Base-by-base conservation (phyloP, 768 basidiomycete species). In the Lactarius deliciosus region DNA sequence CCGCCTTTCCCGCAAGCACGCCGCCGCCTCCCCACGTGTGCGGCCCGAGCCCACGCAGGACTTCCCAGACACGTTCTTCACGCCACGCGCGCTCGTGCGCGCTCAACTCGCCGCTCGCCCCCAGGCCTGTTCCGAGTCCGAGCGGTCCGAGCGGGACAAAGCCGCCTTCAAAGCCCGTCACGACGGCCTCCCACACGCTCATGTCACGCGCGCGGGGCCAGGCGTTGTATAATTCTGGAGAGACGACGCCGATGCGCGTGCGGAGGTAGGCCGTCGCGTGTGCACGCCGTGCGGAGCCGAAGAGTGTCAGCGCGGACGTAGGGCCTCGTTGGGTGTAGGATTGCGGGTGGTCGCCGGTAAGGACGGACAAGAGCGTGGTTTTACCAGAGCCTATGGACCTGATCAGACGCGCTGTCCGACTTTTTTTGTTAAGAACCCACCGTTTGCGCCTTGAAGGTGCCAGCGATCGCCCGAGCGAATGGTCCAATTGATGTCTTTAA, bases 331-430 rank as follows among this genome's bases (percentile, higher is more conserved):
- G 91, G 5, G 88, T 88, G 79, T 90, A 98, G 1, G 96, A 98
- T 68, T 94, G 92, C 0, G 96, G 96, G 75, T 98, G 96, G 74
- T 96, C 94, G 30, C 96, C 96, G 0, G 94, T 94, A 45, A 99
- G 78, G 36, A 98, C 76, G 20, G 96, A 88, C 25, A 98, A 81
- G 7, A 98, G 87, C 0, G 96, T 98, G 0, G 95, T 95, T 79
- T 98, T 99, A 18, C 96, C 96, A 0, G 93, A 94, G 55, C 96
- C 92, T 92, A 15, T 16, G 2, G 25, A 6, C 6, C 13, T 53
- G 50, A 25, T 53, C 25, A 53, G 25, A 53, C 25, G 50, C 13
- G 22, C 36, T 5, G 36, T 57, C 34, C 0, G 1, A 38, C 13
- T n/a, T 3, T 30, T 53, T 54, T 18, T 56, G 15, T 22, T 8